phyloP scores from a whole-genome alignment of 306 rosid species.

The Sophora flavescens region DNA sequence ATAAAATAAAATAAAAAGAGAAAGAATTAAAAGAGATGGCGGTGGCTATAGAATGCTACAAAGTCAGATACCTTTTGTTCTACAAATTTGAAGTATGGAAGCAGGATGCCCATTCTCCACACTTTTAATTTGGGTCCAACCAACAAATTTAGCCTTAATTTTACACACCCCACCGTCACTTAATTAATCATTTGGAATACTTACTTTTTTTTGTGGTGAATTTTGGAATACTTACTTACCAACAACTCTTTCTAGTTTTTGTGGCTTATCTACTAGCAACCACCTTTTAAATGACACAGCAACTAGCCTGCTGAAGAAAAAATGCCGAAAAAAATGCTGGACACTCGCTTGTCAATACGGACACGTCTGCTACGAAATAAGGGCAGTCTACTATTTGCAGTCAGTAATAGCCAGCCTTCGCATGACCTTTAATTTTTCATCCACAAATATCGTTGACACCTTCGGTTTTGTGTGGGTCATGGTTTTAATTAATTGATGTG shows the following conservation, averaged over 20 bases:
- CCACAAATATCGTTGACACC: neutral
- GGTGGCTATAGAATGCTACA: neutral
- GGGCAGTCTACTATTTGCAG: neutral
- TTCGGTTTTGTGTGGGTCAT: no score
- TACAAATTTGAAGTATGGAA: neutral
- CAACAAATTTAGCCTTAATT: conserved; percentile 41
- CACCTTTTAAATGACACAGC: conserved; percentile 1
- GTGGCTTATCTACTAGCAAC: conserved; percentile 1
- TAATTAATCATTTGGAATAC: neutral
- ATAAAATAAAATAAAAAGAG: no score
- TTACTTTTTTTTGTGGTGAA: no score
- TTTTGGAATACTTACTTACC: neutral
- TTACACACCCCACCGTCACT: no score
- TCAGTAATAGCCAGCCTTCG: no score
- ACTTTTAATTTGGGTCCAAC: conserved; percentile 26
- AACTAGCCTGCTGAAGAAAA: neutral
- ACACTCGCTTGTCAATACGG: neutral
- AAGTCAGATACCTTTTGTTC: neutral
- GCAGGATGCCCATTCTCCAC: conserved; percentile 31
- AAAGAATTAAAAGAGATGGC: neutral
- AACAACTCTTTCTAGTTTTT: conserved; percentile 32
- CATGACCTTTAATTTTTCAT: neutral
- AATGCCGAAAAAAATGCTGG: neutral
- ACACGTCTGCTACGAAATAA: neutral
- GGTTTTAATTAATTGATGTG: no score